Evolutionary conservation across 2,329 filamentous ascomycete genomes (phyloP), one percentile per base, ranked within the genome.

Genomic region (Xylaria sp.): DNA sequence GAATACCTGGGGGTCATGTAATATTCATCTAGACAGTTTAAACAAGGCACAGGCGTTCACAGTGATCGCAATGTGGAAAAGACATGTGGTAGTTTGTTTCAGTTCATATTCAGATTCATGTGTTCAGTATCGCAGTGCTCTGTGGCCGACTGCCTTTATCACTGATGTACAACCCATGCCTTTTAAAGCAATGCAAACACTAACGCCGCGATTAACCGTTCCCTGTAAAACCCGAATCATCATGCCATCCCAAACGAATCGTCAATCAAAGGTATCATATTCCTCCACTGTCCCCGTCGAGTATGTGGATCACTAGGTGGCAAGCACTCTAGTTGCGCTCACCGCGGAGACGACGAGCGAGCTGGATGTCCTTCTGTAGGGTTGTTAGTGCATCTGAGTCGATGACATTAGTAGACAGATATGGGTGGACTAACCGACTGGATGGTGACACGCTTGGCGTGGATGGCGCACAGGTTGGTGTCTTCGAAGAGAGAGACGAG

Each of bases 401-500:
- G 2, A 39, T 23, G 12, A 3, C 37, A 3, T n/a, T n/a, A 37
- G 15, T 18, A 41, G 25, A 18, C 18, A 58, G 18, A 12, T n/a
- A 34, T 51, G 54, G 60, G 55, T 34, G 62, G 71, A 82, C 82
- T 76, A 78, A 84, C 81, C 75, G 91, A 91, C 85, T 95, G 95
- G 85, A 98, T 98, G 80, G 95, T 98, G 81, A 98, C 96, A 87
- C 96, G 94, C 91, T 98, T 98, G 85, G 96, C 95, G 86, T 98
- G 96, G 84, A 98, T 97, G 80, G 96, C 95, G 86, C 95, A 98
- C 63, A 97, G 87, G 88, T 98, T 98, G 86, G 95, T 98, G 82
- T 98, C 95, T 85, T 98, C 94, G 79, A 98, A 98, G 74, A 98
- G 91, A 54, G 94, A 97, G 84, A 98, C 94, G 79, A 99, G 92